phyloP scores from a whole-genome alignment of 257 asterid species.

The Solanum stenotomum region DNA sequence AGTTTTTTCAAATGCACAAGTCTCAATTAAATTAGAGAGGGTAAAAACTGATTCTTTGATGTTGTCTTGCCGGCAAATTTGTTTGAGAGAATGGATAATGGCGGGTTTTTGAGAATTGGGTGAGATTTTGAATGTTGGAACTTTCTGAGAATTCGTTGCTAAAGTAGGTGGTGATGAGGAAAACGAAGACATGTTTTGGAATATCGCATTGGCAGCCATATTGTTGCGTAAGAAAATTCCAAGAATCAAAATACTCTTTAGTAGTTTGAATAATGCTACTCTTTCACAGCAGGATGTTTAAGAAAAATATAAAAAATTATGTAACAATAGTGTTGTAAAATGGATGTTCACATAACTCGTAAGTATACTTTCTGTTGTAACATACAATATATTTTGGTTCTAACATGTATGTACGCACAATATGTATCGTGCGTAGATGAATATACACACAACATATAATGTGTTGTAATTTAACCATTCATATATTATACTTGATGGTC shows the following conservation, averaged over 20 bases:
- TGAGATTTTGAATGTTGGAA: neutral
- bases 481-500: no score
- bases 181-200: constrained; percentile 16
- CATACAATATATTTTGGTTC: no score
- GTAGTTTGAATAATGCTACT: neutral
- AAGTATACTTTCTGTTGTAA: no score
- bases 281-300: neutral
- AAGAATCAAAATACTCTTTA: neutral
- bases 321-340: no score
- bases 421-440: no score
- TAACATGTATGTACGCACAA: no score
- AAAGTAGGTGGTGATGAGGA: constrained; percentile 16
- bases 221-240: neutral
- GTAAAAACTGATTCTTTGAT: constrained; percentile 26
- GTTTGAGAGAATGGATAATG: constrained; percentile 7
- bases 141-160: neutral
- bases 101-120: neutral
- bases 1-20: constrained; percentile 30
- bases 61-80: constrained; percentile 1
- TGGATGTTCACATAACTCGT: no score
- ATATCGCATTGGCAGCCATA: constrained; percentile 23
- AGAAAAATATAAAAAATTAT: no score
- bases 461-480: no score
- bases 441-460: no score
- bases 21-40: constrained; percentile 27